These are phyloP conservation scores for Eucalyptus decipiens DNA, from an alignment of 345 rosid species.

Conservation along the genomic window DNA sequence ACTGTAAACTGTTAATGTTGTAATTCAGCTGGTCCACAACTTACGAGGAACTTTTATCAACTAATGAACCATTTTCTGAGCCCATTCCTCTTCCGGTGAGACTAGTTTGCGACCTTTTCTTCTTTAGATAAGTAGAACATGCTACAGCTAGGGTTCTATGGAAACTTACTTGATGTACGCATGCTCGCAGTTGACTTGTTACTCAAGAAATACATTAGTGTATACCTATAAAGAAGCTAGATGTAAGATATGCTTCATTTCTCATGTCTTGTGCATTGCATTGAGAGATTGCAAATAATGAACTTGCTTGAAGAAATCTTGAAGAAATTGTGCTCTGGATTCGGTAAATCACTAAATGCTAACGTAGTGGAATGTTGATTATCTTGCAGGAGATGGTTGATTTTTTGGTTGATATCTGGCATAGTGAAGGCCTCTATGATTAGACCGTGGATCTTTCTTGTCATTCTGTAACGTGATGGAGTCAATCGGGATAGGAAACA, in stretches of 20 bases:
- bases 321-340: neutral
- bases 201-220: neutral
- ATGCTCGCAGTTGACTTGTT: neutral
- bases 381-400: constrained; percentile 85
- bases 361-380: neutral
- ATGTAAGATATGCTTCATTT: neutral
- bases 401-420: constrained; percentile 89
- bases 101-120: neutral
- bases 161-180: neutral
- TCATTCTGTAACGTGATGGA: neutral
- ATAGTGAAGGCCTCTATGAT: constrained; percentile 75
- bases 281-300: neutral
- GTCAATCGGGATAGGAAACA: neutral
- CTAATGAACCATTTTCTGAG: constrained; percentile 68
- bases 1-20: neutral
- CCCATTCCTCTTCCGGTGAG: constrained; percentile 82
- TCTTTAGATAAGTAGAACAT: neutral
- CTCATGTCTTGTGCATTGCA: neutral
- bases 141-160: neutral
- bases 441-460: constrained; percentile 2
- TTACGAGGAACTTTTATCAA: constrained; percentile 75
- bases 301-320: neutral
- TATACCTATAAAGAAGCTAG: neutral
- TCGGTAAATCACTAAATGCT: neutral
- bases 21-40: constrained; percentile 81